Percentiles rank a stretch among this genome's conserved stretches.
phyloP scores from a whole-genome alignment of 768 basidiomycete species.

The Candolleomyces aberdarensis region DNA sequence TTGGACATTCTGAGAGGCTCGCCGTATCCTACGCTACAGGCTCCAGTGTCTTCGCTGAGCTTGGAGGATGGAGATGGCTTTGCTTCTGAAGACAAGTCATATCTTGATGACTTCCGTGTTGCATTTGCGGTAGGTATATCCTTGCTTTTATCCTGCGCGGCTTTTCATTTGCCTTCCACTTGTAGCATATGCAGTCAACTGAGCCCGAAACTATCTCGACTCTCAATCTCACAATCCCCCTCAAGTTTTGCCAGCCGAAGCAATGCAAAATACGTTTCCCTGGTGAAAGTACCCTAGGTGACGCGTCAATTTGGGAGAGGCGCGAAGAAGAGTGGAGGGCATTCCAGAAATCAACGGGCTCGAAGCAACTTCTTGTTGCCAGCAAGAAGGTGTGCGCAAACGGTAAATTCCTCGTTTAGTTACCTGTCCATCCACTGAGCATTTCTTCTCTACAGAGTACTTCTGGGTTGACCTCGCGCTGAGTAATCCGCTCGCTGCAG shows the following conservation, averaged over 20 bases:
- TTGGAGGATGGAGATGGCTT: slow-evolving; percentile 15
- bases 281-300: slow-evolving; percentile 43
- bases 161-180: neutral
- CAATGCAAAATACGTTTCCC: slow-evolving; percentile 58
- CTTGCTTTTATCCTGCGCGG: neutral
- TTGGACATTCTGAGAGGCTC: slow-evolving; percentile 63
- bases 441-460: slow-evolving; percentile 42
- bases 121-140: slow-evolving; percentile 70
- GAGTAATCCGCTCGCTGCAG: slow-evolving; percentile 70
- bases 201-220: slow-evolving; percentile 41
- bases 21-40: slow-evolving; percentile 11
- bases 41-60: slow-evolving; percentile 2
- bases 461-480: slow-evolving; percentile 77
- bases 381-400: slow-evolving; percentile 60
- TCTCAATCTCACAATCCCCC: slow-evolving; percentile 55
- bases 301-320: slow-evolving; percentile 52
- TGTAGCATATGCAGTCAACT: slow-evolving; percentile 70
- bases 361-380: slow-evolving; percentile 49
- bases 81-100: slow-evolving; percentile 57
- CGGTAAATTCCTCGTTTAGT: slow-evolving; percentile 38
- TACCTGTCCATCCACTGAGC: neutral
- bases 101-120: slow-evolving; percentile 84
- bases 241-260: slow-evolving; percentile 59
- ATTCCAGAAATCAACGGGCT: slow-evolving; percentile 56
- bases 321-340: slow-evolving; percentile 64